phyloP scores from a whole-genome alignment of 2,329 filamentous ascomycete genomes.

The Fusarium xylarioides region DNA sequence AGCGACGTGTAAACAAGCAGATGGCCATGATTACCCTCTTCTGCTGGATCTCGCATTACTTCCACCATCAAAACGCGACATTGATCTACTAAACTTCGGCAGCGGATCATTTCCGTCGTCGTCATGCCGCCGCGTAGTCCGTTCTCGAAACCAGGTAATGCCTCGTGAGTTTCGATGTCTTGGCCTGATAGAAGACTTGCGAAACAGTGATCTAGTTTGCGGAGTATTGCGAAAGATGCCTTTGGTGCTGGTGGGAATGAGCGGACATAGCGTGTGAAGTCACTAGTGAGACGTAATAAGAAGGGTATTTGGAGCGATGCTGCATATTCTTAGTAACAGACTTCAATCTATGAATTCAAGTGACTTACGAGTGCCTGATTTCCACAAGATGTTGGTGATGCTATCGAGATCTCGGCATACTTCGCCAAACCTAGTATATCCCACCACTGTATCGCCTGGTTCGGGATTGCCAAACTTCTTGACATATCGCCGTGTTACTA shows the following conservation, averaged over 20 bases:
- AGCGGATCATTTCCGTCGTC: constrained; percentile 84
- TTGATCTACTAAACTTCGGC: constrained; percentile 81
- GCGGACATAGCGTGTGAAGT: constrained; percentile 76
- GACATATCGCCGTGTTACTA: constrained; percentile 66
- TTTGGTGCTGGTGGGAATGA: constrained; percentile 71
- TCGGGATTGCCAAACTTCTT: constrained; percentile 64
- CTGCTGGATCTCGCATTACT: constrained; percentile 62
- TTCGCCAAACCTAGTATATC: constrained; percentile 71
- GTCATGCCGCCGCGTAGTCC: constrained; percentile 73
- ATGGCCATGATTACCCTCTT: constrained; percentile 34
- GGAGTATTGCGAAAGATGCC: constrained; percentile 75
- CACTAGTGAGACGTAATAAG: constrained; percentile 78
- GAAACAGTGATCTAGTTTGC: constrained; percentile 86
- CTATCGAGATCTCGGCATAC: constrained; percentile 78
- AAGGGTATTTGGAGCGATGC: constrained; percentile 78
- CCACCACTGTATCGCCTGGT: constrained; percentile 58
- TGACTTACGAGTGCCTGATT: constrained; percentile 81
- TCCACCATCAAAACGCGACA: constrained; percentile 77
- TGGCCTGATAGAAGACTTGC: constrained; percentile 75
- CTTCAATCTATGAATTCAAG: accelerated
- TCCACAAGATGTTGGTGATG: constrained; percentile 84
- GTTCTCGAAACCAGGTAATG: constrained; percentile 75
- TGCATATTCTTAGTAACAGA: constrained; percentile 5
- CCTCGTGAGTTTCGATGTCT: constrained; percentile 71
- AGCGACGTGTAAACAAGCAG: not conserved